Percentiles rank a stretch among this genome's conserved stretches.
phyloP scores from a whole-genome alignment of 495 filamentous ascomycete species.

The Penicillium verhagenii region DNA sequence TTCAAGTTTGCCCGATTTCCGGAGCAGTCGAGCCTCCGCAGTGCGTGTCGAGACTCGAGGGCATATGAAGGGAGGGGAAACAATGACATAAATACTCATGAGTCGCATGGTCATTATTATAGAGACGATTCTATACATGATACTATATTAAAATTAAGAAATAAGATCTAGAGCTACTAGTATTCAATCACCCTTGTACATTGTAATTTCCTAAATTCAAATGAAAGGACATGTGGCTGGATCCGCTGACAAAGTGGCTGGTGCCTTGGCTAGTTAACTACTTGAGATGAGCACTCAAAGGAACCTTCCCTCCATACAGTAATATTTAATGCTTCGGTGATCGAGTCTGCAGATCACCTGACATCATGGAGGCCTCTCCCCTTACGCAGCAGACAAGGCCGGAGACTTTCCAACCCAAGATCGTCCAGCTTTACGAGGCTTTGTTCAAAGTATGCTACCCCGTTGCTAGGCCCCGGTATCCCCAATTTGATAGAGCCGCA shows the following conservation, averaged over 20 bases:
- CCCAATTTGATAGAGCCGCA: slow-evolving; percentile 2
- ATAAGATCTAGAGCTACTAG: background rate
- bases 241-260: slow-evolving; percentile 35
- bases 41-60: background rate
- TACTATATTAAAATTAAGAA: background rate
- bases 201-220: background rate
- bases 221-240: slow-evolving; percentile 34
- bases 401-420: slow-evolving; percentile 88
- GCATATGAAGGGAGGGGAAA: background rate
- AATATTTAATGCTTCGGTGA: slow-evolving; percentile 10
- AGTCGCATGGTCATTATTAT: background rate
- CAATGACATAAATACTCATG: background rate
- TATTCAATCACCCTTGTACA: background rate
- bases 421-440: slow-evolving; percentile 82
- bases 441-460: slow-evolving; percentile 70
- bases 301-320: slow-evolving; percentile 7
- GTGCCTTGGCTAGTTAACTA: slow-evolving; percentile 16
- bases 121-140: background rate
- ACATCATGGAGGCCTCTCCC: slow-evolving; percentile 81
- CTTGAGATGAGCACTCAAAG: slow-evolving; percentile 11
- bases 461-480: background rate
- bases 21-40: too few relatives aligned
- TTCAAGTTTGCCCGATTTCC: too few relatives aligned
- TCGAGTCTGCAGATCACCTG: slow-evolving; percentile 15
- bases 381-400: slow-evolving; percentile 91